Conservation (phyloP, 768 basidiomycete species). For the Chiua virens region DNA sequence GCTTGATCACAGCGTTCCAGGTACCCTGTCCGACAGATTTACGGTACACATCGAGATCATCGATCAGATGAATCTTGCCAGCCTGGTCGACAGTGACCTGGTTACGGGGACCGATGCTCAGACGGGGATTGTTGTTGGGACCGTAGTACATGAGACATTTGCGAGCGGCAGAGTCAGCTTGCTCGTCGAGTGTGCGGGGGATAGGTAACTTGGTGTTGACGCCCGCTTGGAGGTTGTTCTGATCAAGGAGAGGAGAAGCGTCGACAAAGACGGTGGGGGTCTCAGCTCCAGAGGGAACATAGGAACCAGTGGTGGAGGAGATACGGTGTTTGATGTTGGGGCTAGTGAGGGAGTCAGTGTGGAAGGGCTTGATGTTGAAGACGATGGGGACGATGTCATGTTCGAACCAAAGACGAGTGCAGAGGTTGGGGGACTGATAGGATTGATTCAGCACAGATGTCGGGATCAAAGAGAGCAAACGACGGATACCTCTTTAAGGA, state of each 20-base stretch:
- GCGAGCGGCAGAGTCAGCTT: conserved; percentile 83
- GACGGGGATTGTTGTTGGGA: conserved; percentile 79
- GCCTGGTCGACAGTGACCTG: conserved; percentile 86
- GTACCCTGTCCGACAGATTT: conserved; percentile 70
- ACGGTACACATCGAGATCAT: conserved; percentile 77
- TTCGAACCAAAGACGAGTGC: conserved; percentile 81
- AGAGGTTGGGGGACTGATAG: conserved; percentile 70
- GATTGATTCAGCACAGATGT: conserved; percentile 20
- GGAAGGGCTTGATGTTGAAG: conserved; percentile 83
- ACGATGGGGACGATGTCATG: conserved; percentile 83
- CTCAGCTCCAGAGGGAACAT: conserved; percentile 72
- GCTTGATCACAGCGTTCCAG: conserved; percentile 80
- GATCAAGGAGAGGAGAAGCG: conserved; percentile 46
- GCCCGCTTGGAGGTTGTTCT: conserved; percentile 41
- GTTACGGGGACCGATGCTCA: conserved; percentile 80
- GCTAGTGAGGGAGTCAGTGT: conserved; percentile 74
- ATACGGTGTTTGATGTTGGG: conserved; percentile 83
- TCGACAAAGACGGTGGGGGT: conserved; percentile 74
- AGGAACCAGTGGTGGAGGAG: conserved; percentile 77
- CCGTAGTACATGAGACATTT: conserved; percentile 84
- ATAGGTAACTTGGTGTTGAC: conserved; percentile 65
- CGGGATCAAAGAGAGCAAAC: conserved; percentile 4
- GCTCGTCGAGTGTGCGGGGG: conserved; percentile 76
- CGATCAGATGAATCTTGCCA: conserved; percentile 83
- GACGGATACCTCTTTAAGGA: conserved; percentile 69